These are phyloP conservation scores for Verticillium isaacii DNA, from an alignment of 2,329 filamentous ascomycete genomes.

Conservation along the genomic window DNA sequence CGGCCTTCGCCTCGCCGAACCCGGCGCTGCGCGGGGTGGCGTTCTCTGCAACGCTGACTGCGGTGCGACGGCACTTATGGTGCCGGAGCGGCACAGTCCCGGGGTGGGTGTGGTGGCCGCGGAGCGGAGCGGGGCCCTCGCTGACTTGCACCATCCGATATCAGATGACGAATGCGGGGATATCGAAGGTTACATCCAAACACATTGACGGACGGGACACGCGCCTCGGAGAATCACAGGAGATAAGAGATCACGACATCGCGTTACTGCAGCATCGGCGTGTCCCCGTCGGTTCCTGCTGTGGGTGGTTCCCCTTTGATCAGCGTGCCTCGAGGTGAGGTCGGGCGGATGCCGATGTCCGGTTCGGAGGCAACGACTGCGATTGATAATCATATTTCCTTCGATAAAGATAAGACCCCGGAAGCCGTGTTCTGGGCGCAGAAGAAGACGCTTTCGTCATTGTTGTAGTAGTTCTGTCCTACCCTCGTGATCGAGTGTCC, in stretches of 20 bases:
- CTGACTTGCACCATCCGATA: constrained; percentile 11
- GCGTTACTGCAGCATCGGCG: not conserved
- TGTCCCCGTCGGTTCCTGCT: not conserved
- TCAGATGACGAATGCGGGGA: constrained; percentile 10
- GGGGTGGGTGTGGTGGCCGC: not conserved
- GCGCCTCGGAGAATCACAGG: not conserved
- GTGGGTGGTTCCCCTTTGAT: not conserved
- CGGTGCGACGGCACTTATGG: not conserved
- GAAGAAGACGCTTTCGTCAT: not conserved
- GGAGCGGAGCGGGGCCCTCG: not conserved
- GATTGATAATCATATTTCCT: not conserved
- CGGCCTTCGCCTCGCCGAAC: not conserved
- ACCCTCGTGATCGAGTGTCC: too few relatives aligned
- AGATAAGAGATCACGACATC: not conserved
- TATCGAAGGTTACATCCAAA: constrained; percentile 7
- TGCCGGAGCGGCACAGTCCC: not conserved
- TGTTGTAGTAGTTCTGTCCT: not conserved
- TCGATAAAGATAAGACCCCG: not conserved
- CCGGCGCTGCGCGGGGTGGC: not conserved
- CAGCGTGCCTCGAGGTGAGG: not conserved
- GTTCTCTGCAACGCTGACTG: not conserved
- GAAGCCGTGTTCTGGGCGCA: not conserved
- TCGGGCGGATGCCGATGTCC: not conserved
- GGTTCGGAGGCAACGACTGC: not conserved
- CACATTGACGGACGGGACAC: not conserved